A percentile compares a stretch with the other conserved stretches of the same genome.
phyloP scores from a whole-genome alignment of 768 basidiomycete species.

The Hirschioporus abietinus region DNA sequence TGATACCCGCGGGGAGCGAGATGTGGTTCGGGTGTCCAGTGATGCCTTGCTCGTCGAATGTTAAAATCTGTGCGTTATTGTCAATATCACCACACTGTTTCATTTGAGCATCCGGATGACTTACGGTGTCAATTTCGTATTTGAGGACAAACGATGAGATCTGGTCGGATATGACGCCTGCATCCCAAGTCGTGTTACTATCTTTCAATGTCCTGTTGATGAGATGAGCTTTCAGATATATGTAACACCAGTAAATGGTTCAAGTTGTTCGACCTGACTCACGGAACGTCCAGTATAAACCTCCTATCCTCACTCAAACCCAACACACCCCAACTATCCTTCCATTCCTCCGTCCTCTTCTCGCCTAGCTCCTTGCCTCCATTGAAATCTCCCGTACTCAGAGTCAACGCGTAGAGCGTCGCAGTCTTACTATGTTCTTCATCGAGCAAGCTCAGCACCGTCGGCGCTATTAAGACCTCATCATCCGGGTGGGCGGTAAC shows the following conservation, averaged over 20 bases:
- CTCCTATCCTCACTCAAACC: constrained; percentile 2
- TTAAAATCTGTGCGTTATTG: constrained; percentile 56
- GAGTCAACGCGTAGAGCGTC: constrained; percentile 57
- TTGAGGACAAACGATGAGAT: constrained; percentile 53
- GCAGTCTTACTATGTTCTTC: not conserved
- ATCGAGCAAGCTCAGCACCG: constrained; percentile 49
- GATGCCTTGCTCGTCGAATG: constrained; percentile 73
- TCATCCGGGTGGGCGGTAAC: constrained; percentile 95
- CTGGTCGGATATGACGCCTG: constrained; percentile 50
- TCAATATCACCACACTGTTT: not conserved
- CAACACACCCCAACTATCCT: constrained; percentile 57
- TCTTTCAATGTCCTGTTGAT: constrained; percentile 33
- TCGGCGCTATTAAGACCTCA: constrained; percentile 91
- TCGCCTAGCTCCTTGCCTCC: constrained; percentile 50
- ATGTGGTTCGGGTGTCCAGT: constrained; percentile 87
- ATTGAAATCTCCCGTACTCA: constrained; percentile 77
- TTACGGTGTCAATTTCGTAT: constrained; percentile 42
- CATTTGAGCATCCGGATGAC: constrained; percentile 16
- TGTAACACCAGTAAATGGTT: not conserved
- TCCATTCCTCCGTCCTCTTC: constrained; percentile 53
- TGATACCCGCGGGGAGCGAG: constrained; percentile 58
- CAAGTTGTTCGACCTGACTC: not conserved
- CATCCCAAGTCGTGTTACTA: constrained; percentile 69
- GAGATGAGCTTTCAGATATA: constrained; percentile 12
- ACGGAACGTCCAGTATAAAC: constrained; percentile 3